Base-by-base conservation (phyloP, 2,329 filamentous ascomycete species). In the Fusarium penzigii region DNA sequence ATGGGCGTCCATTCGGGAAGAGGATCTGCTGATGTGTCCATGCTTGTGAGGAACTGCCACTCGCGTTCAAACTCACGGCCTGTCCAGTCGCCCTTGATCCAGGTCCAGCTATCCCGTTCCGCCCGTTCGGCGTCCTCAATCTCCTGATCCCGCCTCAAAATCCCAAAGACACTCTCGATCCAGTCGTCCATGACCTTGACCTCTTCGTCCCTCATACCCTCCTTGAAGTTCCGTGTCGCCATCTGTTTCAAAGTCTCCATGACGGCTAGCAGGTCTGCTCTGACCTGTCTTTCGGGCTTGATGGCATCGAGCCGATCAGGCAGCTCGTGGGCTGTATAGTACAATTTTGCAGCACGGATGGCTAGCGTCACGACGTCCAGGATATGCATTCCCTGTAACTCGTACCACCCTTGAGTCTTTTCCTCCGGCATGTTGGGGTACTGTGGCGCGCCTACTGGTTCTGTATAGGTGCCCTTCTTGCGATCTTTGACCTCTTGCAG, bases 331-430 rank as follows among this genome's bases (percentile, higher is more conserved):
- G 91, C 84, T 0, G 92, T 97, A 73, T 99, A 97, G 75, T 97
- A 99, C 65, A 95, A 87, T 74, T 95, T 96, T 46, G 94, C 94
- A 1, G 93, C 92, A 47, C 92, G 85, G 61, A 99, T 97, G n/a
- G 93, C 93, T 48, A 97, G 79, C 1, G 94, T 99, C 68, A 94
- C 88, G 48, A 96, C 86, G 69, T 97, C 93, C 50, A 97, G 82
- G 38, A 99, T 85, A 65, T 95, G 90, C 78, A 97, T 85, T 16
- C 93, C 94, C 70, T 96, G 90, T 17, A 96, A 81, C 71, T 97
- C 91, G 69, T 89, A 84, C 86, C 89, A 96, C 9, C 85, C 87
- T 59, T 85, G 83, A 17, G 78, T 67, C 41, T 78, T 76, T 16
- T 75, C 74, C 41, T 74, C 73, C n/a, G 70, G 69, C 62, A 79